Evolutionary conservation across 176 grass and related monocot species (phyloP).

Genomic region (Hordeum marinum): DNA sequence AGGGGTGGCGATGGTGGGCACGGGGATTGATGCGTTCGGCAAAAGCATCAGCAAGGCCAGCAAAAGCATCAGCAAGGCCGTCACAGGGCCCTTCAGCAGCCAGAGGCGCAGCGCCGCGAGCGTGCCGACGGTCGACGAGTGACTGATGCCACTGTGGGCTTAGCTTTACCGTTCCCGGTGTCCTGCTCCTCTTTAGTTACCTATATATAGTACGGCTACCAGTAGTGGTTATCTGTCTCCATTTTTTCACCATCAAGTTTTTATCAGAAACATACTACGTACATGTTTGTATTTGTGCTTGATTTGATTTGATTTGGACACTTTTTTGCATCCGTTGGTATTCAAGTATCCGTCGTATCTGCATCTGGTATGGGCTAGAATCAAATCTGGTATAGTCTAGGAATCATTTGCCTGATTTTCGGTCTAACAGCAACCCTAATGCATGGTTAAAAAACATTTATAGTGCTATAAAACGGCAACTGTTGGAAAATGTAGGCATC

Average conservation of each 20-base stretch:
- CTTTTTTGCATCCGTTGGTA: not conserved
- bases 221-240: not conserved
- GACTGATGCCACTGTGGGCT: not conserved
- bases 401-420: too few relatives aligned
- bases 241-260: not conserved
- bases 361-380: not conserved
- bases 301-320: not conserved
- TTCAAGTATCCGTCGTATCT: not conserved
- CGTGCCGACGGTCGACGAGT: conserved; percentile 35
- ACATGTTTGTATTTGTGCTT: not conserved
- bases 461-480: too few relatives aligned
- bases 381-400: not conserved
- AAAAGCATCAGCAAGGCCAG: conserved; percentile 69
- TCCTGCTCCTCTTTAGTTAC: not conserved
- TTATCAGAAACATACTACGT: not conserved
- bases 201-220: not conserved
- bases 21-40: conserved; percentile 62
- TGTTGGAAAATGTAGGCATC: too few relatives aligned
- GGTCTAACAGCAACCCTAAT: too few relatives aligned
- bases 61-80: conserved; percentile 68
- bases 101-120: conserved; percentile 55
- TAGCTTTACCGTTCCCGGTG: not conserved
- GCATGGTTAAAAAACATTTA: too few relatives aligned
- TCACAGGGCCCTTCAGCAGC: conserved; percentile 70
- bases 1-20: conserved; percentile 54